Evolutionary conservation across 2,329 filamentous ascomycete genomes (phyloP).

Genomic region (Boeremia lycopersici): DNA sequence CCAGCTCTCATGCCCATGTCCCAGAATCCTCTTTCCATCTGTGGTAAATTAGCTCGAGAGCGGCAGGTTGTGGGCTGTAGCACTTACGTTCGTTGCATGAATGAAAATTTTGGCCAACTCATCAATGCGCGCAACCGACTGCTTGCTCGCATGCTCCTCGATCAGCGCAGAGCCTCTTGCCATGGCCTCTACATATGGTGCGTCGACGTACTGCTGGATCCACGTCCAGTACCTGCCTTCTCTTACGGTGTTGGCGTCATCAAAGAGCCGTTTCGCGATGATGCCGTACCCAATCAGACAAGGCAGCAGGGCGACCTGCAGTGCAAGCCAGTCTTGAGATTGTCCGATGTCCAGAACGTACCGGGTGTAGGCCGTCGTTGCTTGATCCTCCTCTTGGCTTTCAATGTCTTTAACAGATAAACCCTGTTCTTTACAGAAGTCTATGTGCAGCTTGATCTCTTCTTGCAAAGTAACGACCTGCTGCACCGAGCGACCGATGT

Average conservation of each 20-base stretch:
- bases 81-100: constrained; percentile 77
- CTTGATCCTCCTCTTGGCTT: constrained; percentile 73
- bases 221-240: constrained; percentile 80
- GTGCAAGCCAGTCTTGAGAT: constrained; percentile 83
- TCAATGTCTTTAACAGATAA: constrained; percentile 76
- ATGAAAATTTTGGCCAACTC: constrained; percentile 85
- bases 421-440: constrained; percentile 82
- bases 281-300: constrained; percentile 89
- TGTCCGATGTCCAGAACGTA: constrained; percentile 90
- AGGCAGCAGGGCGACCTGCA: constrained; percentile 83
- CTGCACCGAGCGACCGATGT: constrained; percentile 71
- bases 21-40: constrained; percentile 80
- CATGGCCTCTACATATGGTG: constrained; percentile 78
- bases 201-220: constrained; percentile 86
- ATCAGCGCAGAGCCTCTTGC: constrained; percentile 72
- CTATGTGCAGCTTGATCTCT: constrained; percentile 81
- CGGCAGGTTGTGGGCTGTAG: neutral
- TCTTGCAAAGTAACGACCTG: constrained; percentile 78
- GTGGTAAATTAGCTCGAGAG: constrained; percentile 22
- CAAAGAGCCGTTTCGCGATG: constrained; percentile 73
- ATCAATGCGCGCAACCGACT: constrained; percentile 77
- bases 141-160: constrained; percentile 73
- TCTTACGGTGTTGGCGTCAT: constrained; percentile 63
- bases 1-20: constrained; percentile 62
- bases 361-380: constrained; percentile 79